Evolutionary conservation across 805 yeast species (phyloP), one percentile per base, ranked within the genome.

Genomic region (Barnettozyma pratensis): DNA sequence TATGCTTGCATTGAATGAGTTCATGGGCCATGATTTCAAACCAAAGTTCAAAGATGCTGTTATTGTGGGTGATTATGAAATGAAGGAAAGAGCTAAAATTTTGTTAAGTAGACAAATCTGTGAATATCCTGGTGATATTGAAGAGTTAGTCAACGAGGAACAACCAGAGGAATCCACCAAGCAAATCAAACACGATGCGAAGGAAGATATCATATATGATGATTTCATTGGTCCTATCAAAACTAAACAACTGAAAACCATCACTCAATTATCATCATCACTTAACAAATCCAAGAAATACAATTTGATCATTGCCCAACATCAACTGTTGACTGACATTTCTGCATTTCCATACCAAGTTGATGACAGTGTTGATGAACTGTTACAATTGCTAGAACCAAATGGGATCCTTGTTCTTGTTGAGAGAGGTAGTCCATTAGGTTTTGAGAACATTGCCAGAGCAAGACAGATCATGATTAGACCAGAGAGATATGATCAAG

Each of bases 381-480:
- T 85, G 34, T 69, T 90, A 27, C 70, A 74, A 14, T 67, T 86
- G 14, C 67, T 91, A 41, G 76, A 79, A 12, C 96, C 97, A 0
- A 79, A 80, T 9, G 99, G 98, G 0, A 82, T 83, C 50, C 66
- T 92, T 10, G 83, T 90, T 1, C 63, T 94, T 2, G 68, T 91
- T 3, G 98, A 94, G 67, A 74, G 97, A 53, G 99, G 99, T 3
- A 87, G 85, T 48, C 88, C 97, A 0, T 61, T 82, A 32, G 98
- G 98, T 0, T 88, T 88, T 61, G 99, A 94, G 66, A 74, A 81
- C 3, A 76, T 90, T 49, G 95, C 96, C 0, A 73, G 97, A 46
- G 97, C 97, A 5, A 75, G 99, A 59, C 97, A 92, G 63, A 68
- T 88, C 4, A 80, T 89, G 77, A 69, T 92, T n/a, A 79, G 98